phyloP scores from a whole-genome alignment of 441 rosid species.

The Adansonia madagascariensis region DNA sequence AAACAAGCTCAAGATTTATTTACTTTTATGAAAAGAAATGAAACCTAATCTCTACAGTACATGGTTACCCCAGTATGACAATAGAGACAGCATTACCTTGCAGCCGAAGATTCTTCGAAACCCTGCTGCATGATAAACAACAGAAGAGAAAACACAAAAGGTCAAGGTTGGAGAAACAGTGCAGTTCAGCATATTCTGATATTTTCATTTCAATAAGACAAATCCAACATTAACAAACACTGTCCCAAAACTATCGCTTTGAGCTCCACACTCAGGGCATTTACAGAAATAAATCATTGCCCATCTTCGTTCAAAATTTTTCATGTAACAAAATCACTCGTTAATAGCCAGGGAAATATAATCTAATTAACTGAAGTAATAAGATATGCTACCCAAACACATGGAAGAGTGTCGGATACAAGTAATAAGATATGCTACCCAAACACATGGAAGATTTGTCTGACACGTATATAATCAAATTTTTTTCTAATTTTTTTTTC shows the following conservation, averaged over 20 bases:
- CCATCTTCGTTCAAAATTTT: background rate
- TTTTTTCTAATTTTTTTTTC: background rate
- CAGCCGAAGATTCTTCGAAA: background rate
- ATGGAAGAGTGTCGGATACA: too few relatives aligned
- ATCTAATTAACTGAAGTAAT: background rate
- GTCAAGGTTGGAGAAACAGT: background rate
- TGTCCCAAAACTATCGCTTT: background rate
- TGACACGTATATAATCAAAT: background rate
- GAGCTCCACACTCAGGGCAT: background rate
- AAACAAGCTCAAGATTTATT: background rate
- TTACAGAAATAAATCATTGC: background rate
- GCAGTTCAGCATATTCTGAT: background rate
- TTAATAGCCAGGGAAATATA: background rate
- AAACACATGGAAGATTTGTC: too few relatives aligned
- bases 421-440: too few relatives aligned
- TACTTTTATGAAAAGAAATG: background rate
- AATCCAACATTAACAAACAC: background rate
- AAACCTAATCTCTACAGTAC: background rate
- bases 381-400: too few relatives aligned
- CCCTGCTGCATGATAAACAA: background rate
- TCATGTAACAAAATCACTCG: background rate
- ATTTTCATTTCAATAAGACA: background rate
- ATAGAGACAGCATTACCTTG: conserved; percentile 14
- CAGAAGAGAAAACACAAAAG: background rate
- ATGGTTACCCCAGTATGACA: background rate